A percentile compares a stretch with the other conserved stretches of the same genome.
Conservation (phyloP, 1,284 basidiomycete genomes). For the Cutaneotrichosporon cutaneum region DNA sequence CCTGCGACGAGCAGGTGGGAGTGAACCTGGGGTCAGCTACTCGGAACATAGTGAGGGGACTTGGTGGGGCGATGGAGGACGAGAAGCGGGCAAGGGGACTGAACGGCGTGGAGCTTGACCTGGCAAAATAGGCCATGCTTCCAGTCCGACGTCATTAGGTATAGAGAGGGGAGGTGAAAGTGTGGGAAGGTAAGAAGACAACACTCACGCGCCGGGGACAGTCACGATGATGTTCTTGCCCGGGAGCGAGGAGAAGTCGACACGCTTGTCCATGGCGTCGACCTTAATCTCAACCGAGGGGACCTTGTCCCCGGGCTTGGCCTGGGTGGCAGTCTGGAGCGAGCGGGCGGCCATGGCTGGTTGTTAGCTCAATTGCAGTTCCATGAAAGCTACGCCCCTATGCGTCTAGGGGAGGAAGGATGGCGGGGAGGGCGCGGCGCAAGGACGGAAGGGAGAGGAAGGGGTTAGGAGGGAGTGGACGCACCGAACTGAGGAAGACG, state of each 20-base stretch:
- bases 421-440: no score
- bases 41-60: neutral
- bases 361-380: no score
- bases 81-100: no score
- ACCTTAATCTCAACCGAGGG: conserved; percentile 61
- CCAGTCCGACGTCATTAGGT: neutral
- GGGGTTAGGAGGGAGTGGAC: neutral
- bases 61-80: no score
- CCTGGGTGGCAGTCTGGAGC: conserved; percentile 8
- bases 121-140: no score
- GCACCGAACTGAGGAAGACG: conserved; percentile 3
- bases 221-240: conserved; percentile 71
- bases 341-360: conserved; percentile 9
- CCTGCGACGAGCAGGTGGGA: conserved; percentile 58
- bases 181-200: neutral
- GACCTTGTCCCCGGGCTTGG: conserved; percentile 39
- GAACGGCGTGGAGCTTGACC: no score
- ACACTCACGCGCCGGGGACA: conserved; percentile 46
- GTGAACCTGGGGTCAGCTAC: conserved; percentile 58
- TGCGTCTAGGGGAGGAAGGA: no score
- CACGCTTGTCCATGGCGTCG: conserved; percentile 57
- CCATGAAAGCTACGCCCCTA: no score
- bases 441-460: neutral
- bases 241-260: conserved; percentile 58
- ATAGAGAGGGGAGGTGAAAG: conserved; percentile 27